These are phyloP conservation scores for Erysimum cheiri DNA, from an alignment of 441 rosid species.

Conservation along the genomic window DNA sequence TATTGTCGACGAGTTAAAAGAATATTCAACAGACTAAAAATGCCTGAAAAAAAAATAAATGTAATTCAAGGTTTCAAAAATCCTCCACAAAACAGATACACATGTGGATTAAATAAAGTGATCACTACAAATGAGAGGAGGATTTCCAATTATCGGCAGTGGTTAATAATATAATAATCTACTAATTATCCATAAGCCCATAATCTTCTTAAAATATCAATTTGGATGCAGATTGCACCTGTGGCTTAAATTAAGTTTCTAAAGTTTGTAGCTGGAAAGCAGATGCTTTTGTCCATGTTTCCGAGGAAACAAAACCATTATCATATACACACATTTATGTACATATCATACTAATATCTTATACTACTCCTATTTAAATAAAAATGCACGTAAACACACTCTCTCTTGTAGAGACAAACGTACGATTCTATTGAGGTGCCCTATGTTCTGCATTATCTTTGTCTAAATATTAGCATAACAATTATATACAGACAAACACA, in stretches of 20 bases:
- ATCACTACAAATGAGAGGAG: background rate
- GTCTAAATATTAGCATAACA: conserved; percentile 12
- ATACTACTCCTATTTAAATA: background rate
- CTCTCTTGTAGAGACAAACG: conserved; percentile 38
- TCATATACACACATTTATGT: conserved; percentile 33
- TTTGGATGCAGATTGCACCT: conserved; percentile 32
- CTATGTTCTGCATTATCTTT: conserved; percentile 42
- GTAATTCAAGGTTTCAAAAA: background rate
- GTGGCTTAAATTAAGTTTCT: conserved; percentile 39
- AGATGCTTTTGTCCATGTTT: conserved; percentile 45
- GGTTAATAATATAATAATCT: background rate
- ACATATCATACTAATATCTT: background rate
- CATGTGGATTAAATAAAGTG: background rate
- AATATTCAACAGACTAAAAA: background rate
- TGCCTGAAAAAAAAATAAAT: background rate
- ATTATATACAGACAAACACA: conserved; percentile 36
- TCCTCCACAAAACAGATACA: background rate
- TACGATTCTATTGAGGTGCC: conserved; percentile 41
- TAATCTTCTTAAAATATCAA: conserved; percentile 17
- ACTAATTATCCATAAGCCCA: conserved; percentile 36
- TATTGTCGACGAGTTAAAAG: too few species aligned
- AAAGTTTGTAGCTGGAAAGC: conserved; percentile 49
- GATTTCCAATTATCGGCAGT: conserved; percentile 2
- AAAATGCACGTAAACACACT: conserved; percentile 33
- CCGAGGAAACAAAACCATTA: conserved; percentile 39